Evolutionary conservation across 345 rosid species (phyloP), one percentile per base, ranked within the genome.

Genomic region (Clarkia xantiana): DNA sequence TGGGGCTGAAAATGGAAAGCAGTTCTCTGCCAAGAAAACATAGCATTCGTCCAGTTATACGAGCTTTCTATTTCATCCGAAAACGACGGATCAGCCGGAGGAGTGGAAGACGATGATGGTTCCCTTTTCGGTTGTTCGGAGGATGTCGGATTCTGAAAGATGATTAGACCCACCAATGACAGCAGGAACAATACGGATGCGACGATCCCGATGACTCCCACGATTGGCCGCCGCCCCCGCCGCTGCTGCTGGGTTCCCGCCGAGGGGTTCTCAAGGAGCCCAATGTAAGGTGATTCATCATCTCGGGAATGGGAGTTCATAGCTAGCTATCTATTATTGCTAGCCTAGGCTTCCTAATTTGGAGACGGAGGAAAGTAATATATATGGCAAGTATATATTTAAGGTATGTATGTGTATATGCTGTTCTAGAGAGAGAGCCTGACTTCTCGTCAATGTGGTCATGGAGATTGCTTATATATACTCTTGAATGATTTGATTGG

Each of bases 1-100:
- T 66, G 53, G 2, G 98, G 98, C 54, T 86, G 98, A 56, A 86
- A 91, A 47, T 91, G 98, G 61, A 51, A 91, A 53, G 90, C 73
- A 19, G 94, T 81, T 63, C 94, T 64, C 57, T 91, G 98, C 96
- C 96, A 91, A 7, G 80, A 55, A 61, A 83, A 60, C 96, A 83
- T 78, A 39, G 83, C 84, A 16, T 78, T 78, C 18, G 89, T 83
- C 96, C 96, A 86, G 59, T 82, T 79, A 54, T 57, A 76, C 1
- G 75, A 67, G 29, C 58, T 14, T 51, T 61, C 47, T 49, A n/a
- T n/a, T n/a, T 23, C 6, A 69, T 59, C 16, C 76, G 79, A 51
- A 68, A 67, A n/a, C 0, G 91, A 82, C 25, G 76, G 86, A 0
- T 86, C 91, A 57, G 79, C 67, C 12, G 10, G 16, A 3, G 13